Conservation (phyloP, 2,329 filamentous ascomycete species). For the Septoria petroselini region DNA sequence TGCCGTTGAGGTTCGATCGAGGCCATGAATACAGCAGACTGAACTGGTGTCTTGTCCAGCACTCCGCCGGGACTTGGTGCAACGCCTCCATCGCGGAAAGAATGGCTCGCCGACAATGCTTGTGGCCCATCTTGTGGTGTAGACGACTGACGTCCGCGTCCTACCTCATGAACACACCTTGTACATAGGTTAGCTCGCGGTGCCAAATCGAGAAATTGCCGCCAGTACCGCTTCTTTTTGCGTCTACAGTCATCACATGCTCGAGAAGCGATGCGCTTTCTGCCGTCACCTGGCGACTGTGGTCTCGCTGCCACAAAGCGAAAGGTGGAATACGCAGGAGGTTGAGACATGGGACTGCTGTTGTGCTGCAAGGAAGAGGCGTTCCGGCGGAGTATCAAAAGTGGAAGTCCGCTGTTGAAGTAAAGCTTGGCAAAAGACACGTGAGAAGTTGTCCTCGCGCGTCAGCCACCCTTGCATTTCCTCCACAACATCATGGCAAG, state of each 20-base stretch:
- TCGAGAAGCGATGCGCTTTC: slow-evolving; percentile 10
- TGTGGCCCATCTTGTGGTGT: neutral
- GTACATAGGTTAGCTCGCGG: neutral
- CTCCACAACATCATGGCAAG: slow-evolving; percentile 21
- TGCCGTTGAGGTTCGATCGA: neutral
- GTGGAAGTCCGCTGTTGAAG: no score
- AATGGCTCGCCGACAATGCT: neutral
- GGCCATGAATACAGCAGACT: neutral
- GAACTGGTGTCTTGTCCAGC: neutral
- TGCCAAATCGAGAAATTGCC: neutral
- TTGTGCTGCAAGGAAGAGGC: neutral
- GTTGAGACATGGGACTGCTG: neutral
- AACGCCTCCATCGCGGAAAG: neutral
- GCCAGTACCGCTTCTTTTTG: slow-evolving; percentile 16
- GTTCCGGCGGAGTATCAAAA: no score
- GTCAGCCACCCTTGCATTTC: no score
- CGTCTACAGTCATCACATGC: slow-evolving; percentile 13
- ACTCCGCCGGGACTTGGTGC: neutral
- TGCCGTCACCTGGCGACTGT: slow-evolving; percentile 1
- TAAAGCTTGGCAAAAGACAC: no score
- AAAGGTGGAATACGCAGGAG: slow-evolving; percentile 8
- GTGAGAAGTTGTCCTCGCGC: no score
- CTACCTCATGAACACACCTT: neutral
- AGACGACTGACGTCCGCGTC: no score
- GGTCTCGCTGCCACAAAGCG: slow-evolving; percentile 11